A percentile compares a stretch with the other conserved stretches of the same genome.
Evolutionary conservation across 2,329 filamentous ascomycete species (phyloP).

Genomic region (Colletotrichum lentis): DNA sequence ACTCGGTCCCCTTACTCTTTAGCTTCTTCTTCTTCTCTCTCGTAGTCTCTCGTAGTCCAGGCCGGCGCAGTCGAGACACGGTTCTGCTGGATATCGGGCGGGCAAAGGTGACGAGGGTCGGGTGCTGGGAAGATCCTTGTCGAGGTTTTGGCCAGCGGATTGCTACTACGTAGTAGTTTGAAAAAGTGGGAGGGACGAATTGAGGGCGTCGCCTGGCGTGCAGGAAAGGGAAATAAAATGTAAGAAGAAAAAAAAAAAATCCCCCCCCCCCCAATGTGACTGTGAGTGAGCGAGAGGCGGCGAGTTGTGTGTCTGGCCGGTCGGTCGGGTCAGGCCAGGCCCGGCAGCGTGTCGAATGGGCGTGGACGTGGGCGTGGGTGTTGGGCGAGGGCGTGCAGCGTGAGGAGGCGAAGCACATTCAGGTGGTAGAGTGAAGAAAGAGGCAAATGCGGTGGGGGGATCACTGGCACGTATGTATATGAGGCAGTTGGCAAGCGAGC

Average conservation of each 20-base stretch:
- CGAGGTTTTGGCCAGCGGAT: constrained; percentile 10
- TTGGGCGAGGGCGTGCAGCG: background rate
- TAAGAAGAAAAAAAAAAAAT: background rate
- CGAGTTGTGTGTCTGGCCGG: constrained; percentile 7
- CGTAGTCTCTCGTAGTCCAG: constrained; percentile 9
- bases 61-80: constrained; percentile 25
- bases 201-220: constrained; percentile 25
- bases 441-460: constrained; percentile 10
- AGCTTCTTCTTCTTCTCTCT: constrained; percentile 13
- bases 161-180: constrained; percentile 9
- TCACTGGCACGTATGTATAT: constrained; percentile 32
- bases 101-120: constrained; percentile 8
- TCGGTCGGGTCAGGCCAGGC: constrained; percentile 22
- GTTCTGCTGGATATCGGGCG: constrained; percentile 27
- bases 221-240: background rate
- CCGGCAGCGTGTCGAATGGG: background rate
- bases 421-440: constrained; percentile 21
- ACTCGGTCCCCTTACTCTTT: constrained; percentile 18
- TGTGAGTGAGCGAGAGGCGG: constrained; percentile 10
- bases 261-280: background rate
- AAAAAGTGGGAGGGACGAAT: constrained; percentile 24
- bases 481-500: constrained; percentile 17
- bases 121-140: constrained; percentile 29
- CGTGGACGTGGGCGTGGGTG: background rate
- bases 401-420: constrained; percentile 5